These are phyloP conservation scores for Pseudoneurospora amorphoporcata DNA, from an alignment of 495 filamentous ascomycete species.

Conservation along the genomic window DNA sequence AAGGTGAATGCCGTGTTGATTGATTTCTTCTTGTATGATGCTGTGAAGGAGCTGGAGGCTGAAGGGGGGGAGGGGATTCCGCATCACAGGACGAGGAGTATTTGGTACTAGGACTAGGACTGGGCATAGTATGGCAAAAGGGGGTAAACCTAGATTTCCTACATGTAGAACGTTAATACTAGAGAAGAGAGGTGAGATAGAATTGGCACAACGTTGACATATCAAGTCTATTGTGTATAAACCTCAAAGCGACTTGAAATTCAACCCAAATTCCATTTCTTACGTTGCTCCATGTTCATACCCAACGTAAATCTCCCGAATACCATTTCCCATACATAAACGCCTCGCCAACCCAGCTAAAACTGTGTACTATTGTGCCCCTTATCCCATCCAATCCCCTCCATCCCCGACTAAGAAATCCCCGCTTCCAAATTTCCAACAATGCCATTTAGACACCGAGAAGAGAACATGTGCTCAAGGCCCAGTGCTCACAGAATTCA, in stretches of 20 bases:
- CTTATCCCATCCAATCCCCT: not conserved
- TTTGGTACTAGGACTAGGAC: conserved; percentile 64
- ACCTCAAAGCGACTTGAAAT: not conserved
- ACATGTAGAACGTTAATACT: not conserved
- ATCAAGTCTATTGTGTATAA: not conserved
- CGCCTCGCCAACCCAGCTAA: not conserved
- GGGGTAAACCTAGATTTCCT: not conserved
- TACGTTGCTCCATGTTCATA: not conserved
- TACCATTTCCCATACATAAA: not conserved
- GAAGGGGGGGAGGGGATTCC: conserved; percentile 54
- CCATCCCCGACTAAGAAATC: not conserved
- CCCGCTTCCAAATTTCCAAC: not conserved
- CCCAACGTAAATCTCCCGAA: not conserved
- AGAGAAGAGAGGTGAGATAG: not conserved
- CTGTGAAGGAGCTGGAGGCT: conserved; percentile 70
- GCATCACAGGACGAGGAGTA: conserved; percentile 89
- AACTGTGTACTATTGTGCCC: not conserved
- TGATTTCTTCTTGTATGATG: conserved; percentile 94
- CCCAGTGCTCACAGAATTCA: conserved; percentile 40
- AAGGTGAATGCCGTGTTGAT: conserved; percentile 81
- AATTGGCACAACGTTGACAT: not conserved
- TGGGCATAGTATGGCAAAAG: not conserved
- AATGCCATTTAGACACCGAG: not conserved
- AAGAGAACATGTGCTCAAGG: not conserved
- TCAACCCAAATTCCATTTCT: not conserved